A percentile compares a stretch with the other conserved stretches of the same genome.
These are phyloP conservation scores for Podila clonocystis DNA, from an alignment of 192 early-diverging fungal genomes.

Conservation along the genomic window DNA sequence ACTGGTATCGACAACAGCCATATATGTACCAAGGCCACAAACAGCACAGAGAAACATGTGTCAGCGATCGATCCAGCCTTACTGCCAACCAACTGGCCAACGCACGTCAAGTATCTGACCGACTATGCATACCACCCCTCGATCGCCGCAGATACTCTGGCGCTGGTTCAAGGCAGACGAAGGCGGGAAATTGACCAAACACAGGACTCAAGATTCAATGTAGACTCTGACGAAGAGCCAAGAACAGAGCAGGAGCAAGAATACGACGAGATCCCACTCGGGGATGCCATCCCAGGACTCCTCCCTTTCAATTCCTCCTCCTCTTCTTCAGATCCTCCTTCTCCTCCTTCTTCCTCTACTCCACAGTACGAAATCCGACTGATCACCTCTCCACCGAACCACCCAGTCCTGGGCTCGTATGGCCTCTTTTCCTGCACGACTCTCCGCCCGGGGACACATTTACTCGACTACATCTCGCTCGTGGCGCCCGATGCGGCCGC, in stretches of 20 bases:
- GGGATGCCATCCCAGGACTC: conserved; percentile 29
- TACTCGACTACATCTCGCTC: conserved; percentile 45
- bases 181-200: neutral
- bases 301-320: neutral
- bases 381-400: conserved; percentile 20
- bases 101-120: conserved; percentile 34
- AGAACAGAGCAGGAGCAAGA: conserved; percentile 14
- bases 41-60: conserved; percentile 13
- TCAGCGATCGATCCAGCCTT: conserved; percentile 20
- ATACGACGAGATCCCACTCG: conserved; percentile 40
- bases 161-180: conserved; percentile 36
- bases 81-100: conserved; percentile 35
- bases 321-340: neutral
- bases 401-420: conserved; percentile 45
- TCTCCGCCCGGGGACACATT: conserved; percentile 28
- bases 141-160: conserved; percentile 7
- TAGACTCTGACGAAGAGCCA: neutral
- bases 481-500: conserved; percentile 32
- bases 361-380: conserved; percentile 24
- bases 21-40: neutral
- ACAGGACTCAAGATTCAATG: neutral
- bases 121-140: conserved; percentile 47
- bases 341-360: neutral
- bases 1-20: neutral
- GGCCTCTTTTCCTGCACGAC: conserved; percentile 31